These are phyloP conservation scores for Mucor racemosus DNA, from an alignment of 371 early-diverging fungal genomes.

Conservation along the genomic window DNA sequence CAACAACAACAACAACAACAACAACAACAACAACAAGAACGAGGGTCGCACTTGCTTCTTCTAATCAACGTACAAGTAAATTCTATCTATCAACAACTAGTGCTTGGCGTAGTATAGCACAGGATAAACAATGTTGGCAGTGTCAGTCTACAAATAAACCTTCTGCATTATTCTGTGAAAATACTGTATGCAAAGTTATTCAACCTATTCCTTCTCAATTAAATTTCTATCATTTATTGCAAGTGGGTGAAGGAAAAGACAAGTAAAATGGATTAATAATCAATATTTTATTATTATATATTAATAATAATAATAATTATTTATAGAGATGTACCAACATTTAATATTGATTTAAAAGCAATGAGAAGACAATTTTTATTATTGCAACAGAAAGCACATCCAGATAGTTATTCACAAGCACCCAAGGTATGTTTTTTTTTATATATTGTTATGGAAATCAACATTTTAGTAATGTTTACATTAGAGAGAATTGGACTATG, in stretches of 20 bases:
- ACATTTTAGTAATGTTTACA: neutral
- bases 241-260: constrained; percentile 32
- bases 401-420: constrained; percentile 80
- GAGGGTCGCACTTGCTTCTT: constrained; percentile 10
- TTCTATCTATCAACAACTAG: constrained; percentile 9
- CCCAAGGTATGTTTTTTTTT: constrained; percentile 53
- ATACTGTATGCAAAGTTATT: constrained; percentile 67
- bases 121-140: constrained; percentile 54
- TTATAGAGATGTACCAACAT: constrained; percentile 55
- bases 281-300: neutral
- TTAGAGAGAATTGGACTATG: constrained; percentile 73
- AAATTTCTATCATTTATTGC: constrained; percentile 71
- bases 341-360: constrained; percentile 69
- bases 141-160: constrained; percentile 50
- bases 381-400: constrained; percentile 87
- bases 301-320: neutral
- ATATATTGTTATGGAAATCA: neutral
- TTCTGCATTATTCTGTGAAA: constrained; percentile 55
- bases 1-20: neutral
- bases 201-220: constrained; percentile 66
- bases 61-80: neutral
- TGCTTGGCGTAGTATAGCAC: constrained; percentile 18
- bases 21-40: neutral
- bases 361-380: constrained; percentile 70
- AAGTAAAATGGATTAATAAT: constrained; percentile 25